Conservation (phyloP, 1,139 yeast genomes). For the Sugiyamaella sp. region DNA sequence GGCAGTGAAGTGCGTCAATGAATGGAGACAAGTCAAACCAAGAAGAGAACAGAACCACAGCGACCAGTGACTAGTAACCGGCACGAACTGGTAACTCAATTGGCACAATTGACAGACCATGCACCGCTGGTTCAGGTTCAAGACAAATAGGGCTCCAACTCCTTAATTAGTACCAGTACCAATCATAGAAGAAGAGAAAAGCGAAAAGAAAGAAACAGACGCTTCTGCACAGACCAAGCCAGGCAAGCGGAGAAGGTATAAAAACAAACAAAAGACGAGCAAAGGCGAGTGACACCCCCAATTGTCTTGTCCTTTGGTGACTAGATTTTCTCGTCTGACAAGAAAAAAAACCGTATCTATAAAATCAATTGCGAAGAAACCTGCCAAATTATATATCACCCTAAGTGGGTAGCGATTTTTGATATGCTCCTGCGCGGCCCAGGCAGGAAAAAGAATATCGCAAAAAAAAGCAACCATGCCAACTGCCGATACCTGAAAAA, state of each 20-base stretch:
- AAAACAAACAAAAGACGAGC: neutral
- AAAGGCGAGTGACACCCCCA: neutral
- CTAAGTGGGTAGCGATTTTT: neutral
- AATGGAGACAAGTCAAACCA: neutral
- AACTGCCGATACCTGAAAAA: slow-evolving; percentile 11
- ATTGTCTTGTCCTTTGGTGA: slow-evolving; percentile 1
- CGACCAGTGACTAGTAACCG: neutral
- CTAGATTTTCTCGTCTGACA: neutral
- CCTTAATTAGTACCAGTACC: slow-evolving; percentile 15
- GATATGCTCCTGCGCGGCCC: slow-evolving; percentile 6
- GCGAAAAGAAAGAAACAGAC: neutral
- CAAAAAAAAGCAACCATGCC: neutral
- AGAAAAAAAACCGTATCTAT: slow-evolving; percentile 4
- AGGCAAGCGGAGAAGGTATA: neutral
- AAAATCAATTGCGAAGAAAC: neutral
- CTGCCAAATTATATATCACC: slow-evolving; percentile 9
- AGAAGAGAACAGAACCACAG: neutral
- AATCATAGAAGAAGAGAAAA: slow-evolving; percentile 3
- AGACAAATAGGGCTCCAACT: neutral
- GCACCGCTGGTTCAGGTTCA: no score
- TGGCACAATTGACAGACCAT: neutral
- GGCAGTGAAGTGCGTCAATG: slow-evolving; percentile 1
- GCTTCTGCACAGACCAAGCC: neutral
- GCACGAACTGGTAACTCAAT: neutral
- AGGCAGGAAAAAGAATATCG: slow-evolving; percentile 6